phyloP scores from a whole-genome alignment of 1,284 basidiomycete genomes.

The Austroboletus rostrupii region DNA sequence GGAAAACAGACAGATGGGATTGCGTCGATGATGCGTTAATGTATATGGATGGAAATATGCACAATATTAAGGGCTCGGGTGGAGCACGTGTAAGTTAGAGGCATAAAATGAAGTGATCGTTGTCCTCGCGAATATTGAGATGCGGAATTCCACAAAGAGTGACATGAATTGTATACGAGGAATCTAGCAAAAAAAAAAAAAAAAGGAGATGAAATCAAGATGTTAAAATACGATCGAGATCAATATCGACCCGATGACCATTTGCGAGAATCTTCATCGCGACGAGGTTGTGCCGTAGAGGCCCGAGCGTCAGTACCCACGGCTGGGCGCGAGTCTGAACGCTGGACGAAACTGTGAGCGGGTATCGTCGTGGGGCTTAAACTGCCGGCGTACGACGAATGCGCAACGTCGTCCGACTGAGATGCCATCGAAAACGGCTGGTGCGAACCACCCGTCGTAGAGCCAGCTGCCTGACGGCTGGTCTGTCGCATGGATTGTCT shows the following conservation, averaged over 20 bases:
- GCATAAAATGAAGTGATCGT: conserved; percentile 35
- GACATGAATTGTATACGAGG: conserved; percentile 33
- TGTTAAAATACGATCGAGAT: conserved; percentile 37
- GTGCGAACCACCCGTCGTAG: conserved; percentile 40
- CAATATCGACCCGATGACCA: conserved; percentile 44
- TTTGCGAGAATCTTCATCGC: conserved; percentile 42
- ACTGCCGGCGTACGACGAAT: conserved; percentile 31
- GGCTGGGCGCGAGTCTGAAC: conserved; percentile 36
- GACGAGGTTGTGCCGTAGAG: conserved; percentile 31
- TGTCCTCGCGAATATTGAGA: conserved; percentile 34
- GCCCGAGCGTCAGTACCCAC: conserved; percentile 33
- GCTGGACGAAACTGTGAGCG: conserved; percentile 34
- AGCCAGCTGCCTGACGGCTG: conserved; percentile 54
- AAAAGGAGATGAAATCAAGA: conserved; percentile 36
- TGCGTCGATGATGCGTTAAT: conserved; percentile 32
- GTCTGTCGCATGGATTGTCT: conserved; percentile 76
- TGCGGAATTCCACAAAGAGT: conserved; percentile 32
- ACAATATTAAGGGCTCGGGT: conserved; percentile 34
- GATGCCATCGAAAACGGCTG: conserved; percentile 49
- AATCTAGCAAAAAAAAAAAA: conserved; percentile 33
- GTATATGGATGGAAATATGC: conserved; percentile 33
- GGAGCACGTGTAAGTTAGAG: conserved; percentile 33
- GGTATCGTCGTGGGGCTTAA: conserved; percentile 36
- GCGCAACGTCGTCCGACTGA: conserved; percentile 34
- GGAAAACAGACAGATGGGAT: conserved; percentile 18